phyloP scores from a whole-genome alignment of 768 basidiomycete genomes.

The Epithele typhae region DNA sequence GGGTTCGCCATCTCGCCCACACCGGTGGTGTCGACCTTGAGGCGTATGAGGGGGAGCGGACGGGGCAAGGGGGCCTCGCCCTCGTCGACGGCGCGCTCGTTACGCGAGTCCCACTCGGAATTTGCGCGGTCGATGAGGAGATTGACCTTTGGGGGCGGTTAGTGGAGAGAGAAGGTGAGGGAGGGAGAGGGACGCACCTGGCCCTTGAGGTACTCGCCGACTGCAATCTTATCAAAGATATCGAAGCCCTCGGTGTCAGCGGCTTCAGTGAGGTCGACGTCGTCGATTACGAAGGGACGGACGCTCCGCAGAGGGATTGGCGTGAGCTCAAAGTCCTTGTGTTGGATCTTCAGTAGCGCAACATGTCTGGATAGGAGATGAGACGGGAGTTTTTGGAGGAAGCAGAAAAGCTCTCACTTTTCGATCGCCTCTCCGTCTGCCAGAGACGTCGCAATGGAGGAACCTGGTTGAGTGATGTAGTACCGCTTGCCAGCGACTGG shows the following conservation, averaged over 20 bases:
- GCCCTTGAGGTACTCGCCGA: conserved; percentile 73
- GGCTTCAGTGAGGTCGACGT: conserved; percentile 67
- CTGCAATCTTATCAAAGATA: conserved; percentile 75
- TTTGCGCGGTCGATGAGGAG: conserved; percentile 77
- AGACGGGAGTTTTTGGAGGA: no score
- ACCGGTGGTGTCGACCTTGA: conserved; percentile 91
- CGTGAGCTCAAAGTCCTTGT: conserved; percentile 80
- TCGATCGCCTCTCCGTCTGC: conserved; percentile 90
- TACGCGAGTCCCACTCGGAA: conserved; percentile 71
- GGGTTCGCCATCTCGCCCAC: conserved; percentile 93
- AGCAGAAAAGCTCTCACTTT: conserved; percentile 59
- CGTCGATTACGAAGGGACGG: conserved; percentile 89
- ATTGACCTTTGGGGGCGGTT: conserved; percentile 54
- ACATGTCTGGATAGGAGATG: conserved; percentile 85
- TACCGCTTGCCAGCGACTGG: conserved; percentile 89
- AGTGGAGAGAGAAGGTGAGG: neutral
- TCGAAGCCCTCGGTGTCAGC: conserved; percentile 77
- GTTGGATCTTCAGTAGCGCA: conserved; percentile 82
- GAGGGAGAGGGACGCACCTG: conserved; percentile 42
- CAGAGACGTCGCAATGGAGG: conserved; percentile 89
- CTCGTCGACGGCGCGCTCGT: conserved; percentile 52
- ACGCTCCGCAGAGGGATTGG: conserved; percentile 89
- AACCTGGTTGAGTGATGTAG: conserved; percentile 91
- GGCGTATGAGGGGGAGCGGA: conserved; percentile 84
- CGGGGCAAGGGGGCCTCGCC: conserved; percentile 57